Evolutionary conservation across 148 eudicot genomes (phyloP).

Genomic region (Diospyros lotus): DNA sequence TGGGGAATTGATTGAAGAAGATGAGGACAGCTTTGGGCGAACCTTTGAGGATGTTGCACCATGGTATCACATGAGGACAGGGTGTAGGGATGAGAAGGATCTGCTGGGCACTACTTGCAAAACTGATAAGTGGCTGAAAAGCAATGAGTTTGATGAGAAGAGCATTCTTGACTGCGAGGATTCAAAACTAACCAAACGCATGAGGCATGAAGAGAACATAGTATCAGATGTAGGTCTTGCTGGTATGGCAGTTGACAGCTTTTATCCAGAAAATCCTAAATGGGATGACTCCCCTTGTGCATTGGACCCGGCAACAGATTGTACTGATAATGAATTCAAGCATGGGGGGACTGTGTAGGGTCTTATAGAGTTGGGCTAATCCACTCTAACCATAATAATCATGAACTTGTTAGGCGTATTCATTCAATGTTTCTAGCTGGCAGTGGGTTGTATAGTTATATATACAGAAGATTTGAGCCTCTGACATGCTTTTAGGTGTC

Average conservation of each 20-base stretch:
- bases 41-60: constrained; percentile 79
- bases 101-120: constrained; percentile 63
- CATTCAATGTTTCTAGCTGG: constrained; percentile 24
- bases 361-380: constrained; percentile 28
- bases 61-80: constrained; percentile 74
- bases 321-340: constrained; percentile 62
- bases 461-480: constrained; percentile 52
- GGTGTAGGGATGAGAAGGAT: constrained; percentile 58
- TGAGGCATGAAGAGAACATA: constrained; percentile 60
- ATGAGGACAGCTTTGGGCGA: constrained; percentile 82
- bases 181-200: constrained; percentile 63
- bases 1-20: constrained; percentile 72
- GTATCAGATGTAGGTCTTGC: constrained; percentile 78
- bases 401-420: constrained; percentile 22
- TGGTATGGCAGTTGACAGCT: constrained; percentile 77
- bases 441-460: constrained; percentile 64
- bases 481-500: constrained; percentile 39
- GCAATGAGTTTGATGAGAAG: constrained; percentile 72
- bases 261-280: constrained; percentile 85
- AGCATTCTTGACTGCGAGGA: constrained; percentile 60
- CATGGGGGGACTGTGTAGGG: constrained; percentile 70
- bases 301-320: constrained; percentile 81
- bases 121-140: constrained; percentile 74
- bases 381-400: constrained; percentile 39
- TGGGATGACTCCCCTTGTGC: constrained; percentile 95